Percentiles rank a stretch among this genome's conserved stretches.
phyloP scores from a whole-genome alignment of 2,329 filamentous ascomycete species.

The Colletotrichum viniferum region DNA sequence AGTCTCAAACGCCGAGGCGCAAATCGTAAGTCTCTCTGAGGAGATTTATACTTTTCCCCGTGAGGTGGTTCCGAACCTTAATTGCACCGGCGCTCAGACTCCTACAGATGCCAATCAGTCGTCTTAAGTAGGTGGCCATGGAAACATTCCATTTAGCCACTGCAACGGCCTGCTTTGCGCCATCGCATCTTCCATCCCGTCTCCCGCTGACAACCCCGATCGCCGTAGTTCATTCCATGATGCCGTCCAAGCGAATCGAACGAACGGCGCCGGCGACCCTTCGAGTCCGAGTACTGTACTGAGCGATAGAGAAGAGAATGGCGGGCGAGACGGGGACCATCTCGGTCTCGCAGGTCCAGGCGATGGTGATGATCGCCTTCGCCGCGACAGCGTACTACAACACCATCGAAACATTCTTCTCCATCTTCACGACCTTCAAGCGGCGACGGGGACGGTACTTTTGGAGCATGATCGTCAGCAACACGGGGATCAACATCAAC shows the following conservation, averaged over 20 bases:
- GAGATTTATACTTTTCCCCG: not conserved
- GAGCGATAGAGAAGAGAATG: constrained; percentile 1
- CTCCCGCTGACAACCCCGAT: not conserved
- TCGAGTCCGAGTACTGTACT: not conserved
- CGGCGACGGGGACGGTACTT: constrained; percentile 24
- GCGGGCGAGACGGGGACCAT: constrained; percentile 15
- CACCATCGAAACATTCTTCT: constrained; percentile 23
- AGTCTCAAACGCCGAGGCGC: not conserved
- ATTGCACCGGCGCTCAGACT: not conserved
- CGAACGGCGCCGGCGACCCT: not conserved
- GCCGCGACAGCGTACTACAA: constrained; percentile 29
- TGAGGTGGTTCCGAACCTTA: not conserved
- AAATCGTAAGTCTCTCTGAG: not conserved
- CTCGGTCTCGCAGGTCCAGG: constrained; percentile 13
- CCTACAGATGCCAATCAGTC: not conserved
- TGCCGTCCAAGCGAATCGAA: not conserved
- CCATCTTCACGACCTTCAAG: constrained; percentile 27
- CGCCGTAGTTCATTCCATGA: not conserved
- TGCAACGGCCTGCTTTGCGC: not conserved
- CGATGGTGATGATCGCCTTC: constrained; percentile 37
- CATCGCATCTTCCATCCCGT: constrained; percentile 9
- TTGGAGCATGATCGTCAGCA: constrained; percentile 26
- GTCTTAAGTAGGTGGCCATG: not conserved
- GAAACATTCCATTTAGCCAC: not conserved
- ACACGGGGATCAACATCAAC: constrained; percentile 24